Evolutionary conservation across 768 basidiomycete species (phyloP).

Genomic region (Phylloporus sp.): DNA sequence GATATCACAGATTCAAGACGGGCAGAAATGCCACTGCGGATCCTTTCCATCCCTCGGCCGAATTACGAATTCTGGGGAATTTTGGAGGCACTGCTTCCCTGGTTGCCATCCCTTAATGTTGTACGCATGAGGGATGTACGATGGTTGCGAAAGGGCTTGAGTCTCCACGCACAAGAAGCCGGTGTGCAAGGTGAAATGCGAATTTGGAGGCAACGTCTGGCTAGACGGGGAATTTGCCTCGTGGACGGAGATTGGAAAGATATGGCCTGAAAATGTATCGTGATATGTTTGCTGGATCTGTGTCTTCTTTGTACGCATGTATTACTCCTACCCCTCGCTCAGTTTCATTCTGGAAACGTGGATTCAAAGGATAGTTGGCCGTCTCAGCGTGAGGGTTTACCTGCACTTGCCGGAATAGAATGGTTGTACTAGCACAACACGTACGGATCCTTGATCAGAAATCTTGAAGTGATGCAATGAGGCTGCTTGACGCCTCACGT

Average conservation of each 20-base stretch:
- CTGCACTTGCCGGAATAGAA: too few relatives aligned
- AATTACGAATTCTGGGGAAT: conserved; percentile 52
- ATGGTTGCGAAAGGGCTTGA: conserved; percentile 70
- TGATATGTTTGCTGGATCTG: conserved; percentile 8
- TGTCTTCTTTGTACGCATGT: conserved; percentile 3
- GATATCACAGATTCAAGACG: conserved; percentile 26
- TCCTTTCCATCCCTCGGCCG: conserved; percentile 77
- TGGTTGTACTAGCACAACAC: too few relatives aligned
- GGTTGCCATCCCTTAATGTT: conserved; percentile 51
- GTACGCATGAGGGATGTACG: conserved; percentile 65
- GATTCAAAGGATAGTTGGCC: conserved; percentile 6
- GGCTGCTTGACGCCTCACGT: too few relatives aligned
- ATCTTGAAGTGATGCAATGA: too few relatives aligned
- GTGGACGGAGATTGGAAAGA: conserved; percentile 74
- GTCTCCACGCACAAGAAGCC: conserved; percentile 58
- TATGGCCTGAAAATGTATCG: conserved; percentile 18
- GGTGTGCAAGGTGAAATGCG: conserved; percentile 81
- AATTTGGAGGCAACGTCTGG: conserved; percentile 65
- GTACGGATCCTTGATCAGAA: too few relatives aligned
- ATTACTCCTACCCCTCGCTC: conserved; percentile 6
- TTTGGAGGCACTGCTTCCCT: conserved; percentile 53
- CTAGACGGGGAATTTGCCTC: conserved; percentile 53
- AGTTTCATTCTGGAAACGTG: background rate
- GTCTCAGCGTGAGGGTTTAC: too few relatives aligned
- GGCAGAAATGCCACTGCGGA: conserved; percentile 41